Evolutionary conservation across 441 rosid species (phyloP), one percentile per base, ranked within the genome.

Genomic region (Mallotus japonicus): DNA sequence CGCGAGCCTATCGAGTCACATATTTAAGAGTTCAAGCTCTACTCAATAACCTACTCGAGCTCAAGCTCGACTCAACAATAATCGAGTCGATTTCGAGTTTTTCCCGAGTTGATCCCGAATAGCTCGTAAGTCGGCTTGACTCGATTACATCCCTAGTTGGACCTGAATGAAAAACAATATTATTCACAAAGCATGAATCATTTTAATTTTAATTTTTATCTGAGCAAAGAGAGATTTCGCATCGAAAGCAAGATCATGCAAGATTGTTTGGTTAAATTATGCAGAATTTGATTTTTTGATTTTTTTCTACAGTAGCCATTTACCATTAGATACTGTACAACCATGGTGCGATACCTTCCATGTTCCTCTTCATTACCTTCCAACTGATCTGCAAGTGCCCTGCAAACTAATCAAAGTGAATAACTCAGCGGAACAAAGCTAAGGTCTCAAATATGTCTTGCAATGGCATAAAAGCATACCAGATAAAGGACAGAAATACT

Each of bases 381-480:
- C 73, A 94, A 82, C 80, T 94, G 97, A 83, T 92, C 97, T 7
- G 97, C 97, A 73, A 94, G 79, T 69, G 95, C 90, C 85, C 99
- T 94, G 86, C 57, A 62, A 83, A 80, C 78, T 70, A 77, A 70
- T 51, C 76, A 70, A 60, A 73, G 67, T 78, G 69, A 75, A 76
- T 73, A 78, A 76, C 83, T 78, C 44, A 76, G 79, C 67, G 55
- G 67, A 28, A 28, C 32, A 28, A 28, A 28, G 32, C 32, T 28
- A 28, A 28, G 32, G 32, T 28, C 28, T 24, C 6, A 16, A 49
- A 24, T 49, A 65, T 24, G 28, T 6, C 24, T 37, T 15, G 19
- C 40, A 73, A 46, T 20, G 16, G 20, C 59, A 19, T 49, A n/a
- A 17, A 44, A 11, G 19, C 20, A 47, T 37, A 20, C 49, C 13